Conservation (phyloP, 805 yeast species). For the Candida coleopterorum region DNA sequence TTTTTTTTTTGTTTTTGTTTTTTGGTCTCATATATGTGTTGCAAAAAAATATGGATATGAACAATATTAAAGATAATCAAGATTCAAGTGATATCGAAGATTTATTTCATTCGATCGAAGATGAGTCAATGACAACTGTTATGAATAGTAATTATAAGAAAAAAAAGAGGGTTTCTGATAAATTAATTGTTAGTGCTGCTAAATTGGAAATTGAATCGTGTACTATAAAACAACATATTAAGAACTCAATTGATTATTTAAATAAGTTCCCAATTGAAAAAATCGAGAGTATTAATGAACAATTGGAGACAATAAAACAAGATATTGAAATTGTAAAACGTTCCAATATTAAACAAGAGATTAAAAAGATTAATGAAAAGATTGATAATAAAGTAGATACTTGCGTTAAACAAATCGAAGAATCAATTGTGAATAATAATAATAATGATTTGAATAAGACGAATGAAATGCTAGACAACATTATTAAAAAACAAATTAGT, state of each 20-base stretch:
- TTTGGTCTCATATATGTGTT: not conserved
- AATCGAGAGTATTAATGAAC: not conserved
- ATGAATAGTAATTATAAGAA: constrained; percentile 1
- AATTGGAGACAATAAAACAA: not conserved
- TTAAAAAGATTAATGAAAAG: too few species aligned
- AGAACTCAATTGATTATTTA: constrained; percentile 2
- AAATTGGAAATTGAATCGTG: constrained; percentile 26
- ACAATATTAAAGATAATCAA: constrained; percentile 5
- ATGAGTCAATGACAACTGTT: constrained; percentile 1
- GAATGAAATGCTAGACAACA: too few species aligned
- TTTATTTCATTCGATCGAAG: constrained; percentile 5
- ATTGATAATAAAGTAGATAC: too few species aligned
- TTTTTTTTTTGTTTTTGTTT: constrained; percentile 1
- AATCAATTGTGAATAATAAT: not conserved
- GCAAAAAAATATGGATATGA: constrained; percentile 3
- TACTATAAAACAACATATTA: constrained; percentile 17
- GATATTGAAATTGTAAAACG: not conserved
- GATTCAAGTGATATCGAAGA: constrained; percentile 18
- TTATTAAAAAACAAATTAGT: not conserved
- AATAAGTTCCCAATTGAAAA: constrained; percentile 3
- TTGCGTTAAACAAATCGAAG: too few species aligned
- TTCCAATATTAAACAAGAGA: not conserved
- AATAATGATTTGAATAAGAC: not conserved
- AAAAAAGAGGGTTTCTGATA: not conserved
- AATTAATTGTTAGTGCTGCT: constrained; percentile 25